Percentiles rank a stretch among this genome's conserved stretches.
Evolutionary conservation across 805 yeast genomes (phyloP).

Genomic region (Monosporozyma aerobia): DNA sequence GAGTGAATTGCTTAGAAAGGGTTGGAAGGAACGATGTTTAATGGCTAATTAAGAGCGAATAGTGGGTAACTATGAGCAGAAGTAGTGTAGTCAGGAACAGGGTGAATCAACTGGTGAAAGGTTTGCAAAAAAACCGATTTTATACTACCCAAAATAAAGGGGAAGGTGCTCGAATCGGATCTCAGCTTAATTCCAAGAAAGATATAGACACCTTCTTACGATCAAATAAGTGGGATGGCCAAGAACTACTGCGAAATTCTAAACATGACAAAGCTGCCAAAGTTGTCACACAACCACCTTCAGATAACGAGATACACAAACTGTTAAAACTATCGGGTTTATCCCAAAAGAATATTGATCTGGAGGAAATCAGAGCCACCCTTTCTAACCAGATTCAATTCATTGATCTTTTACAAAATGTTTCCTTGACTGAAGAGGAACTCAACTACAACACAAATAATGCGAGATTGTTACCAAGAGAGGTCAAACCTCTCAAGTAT

Average conservation of each 20-base stretch:
- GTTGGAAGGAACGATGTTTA: neutral
- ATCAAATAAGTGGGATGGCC: constrained; percentile 20
- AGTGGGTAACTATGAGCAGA: neutral
- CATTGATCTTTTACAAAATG: constrained; percentile 36
- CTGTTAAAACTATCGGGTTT: constrained; percentile 44
- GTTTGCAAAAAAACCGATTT: neutral
- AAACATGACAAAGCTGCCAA: neutral
- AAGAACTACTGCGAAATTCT: constrained; percentile 11
- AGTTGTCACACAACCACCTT: neutral
- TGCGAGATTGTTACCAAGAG: constrained; percentile 27
- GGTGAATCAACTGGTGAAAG: neutral
- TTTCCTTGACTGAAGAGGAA: constrained; percentile 8
- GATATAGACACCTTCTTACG: constrained; percentile 19
- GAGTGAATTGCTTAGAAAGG: neutral
- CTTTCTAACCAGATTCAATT: constrained; percentile 44
- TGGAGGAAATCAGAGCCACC: constrained; percentile 25
- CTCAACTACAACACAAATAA: constrained; percentile 1
- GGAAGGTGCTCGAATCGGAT: constrained; percentile 8
- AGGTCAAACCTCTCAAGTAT: constrained; percentile 22
- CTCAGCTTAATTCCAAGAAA: constrained; percentile 15
- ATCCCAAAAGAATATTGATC: constrained; percentile 23
- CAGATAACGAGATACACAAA: constrained; percentile 16
- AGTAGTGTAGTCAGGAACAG: neutral
- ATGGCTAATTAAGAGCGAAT: neutral
- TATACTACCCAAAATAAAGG: neutral